Conservation (phyloP, 2,329 filamentous ascomycete species). For the Xylaria sp. region DNA sequence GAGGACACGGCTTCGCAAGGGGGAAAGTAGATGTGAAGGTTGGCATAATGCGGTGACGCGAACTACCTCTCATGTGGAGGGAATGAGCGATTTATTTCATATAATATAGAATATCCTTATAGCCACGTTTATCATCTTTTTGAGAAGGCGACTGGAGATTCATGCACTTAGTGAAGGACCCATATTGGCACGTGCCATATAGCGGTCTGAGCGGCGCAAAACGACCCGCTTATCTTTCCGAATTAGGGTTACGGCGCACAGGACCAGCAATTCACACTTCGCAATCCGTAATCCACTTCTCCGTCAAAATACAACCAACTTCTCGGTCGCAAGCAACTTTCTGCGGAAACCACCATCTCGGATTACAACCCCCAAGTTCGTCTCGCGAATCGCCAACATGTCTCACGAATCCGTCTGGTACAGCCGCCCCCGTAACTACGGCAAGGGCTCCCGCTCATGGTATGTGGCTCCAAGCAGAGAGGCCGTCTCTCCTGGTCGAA, state of each 20-base stretch:
- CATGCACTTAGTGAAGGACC: too few species aligned
- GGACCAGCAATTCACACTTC: constrained; percentile 6
- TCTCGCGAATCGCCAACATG: constrained; percentile 56
- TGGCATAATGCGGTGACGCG: too few species aligned
- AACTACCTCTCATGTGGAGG: too few species aligned
- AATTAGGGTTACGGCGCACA: constrained; percentile 33
- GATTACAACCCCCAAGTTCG: constrained; percentile 21
- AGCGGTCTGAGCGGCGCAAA: too few species aligned
- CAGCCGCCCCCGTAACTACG: constrained; percentile 95
- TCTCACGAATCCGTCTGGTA: constrained; percentile 97
- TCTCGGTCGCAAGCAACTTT: constrained; percentile 22
- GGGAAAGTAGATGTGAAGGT: too few species aligned
- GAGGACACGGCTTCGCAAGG: too few species aligned
- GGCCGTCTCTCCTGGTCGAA: background rate
- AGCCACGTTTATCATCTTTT: too few species aligned
- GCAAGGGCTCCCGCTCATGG: constrained; percentile 95
- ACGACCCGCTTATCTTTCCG: background rate
- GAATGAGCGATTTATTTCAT: too few species aligned
- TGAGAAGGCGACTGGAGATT: too few species aligned
- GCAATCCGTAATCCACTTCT: background rate
- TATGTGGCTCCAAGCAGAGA: constrained; percentile 61
- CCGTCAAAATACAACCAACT: constrained; percentile 17
- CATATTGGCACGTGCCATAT: background rate
- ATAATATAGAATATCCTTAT: too few species aligned
- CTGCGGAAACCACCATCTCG: constrained; percentile 19